phyloP scores from a whole-genome alignment of 192 early-diverging fungal species.

The Coemansia sp. region DNA sequence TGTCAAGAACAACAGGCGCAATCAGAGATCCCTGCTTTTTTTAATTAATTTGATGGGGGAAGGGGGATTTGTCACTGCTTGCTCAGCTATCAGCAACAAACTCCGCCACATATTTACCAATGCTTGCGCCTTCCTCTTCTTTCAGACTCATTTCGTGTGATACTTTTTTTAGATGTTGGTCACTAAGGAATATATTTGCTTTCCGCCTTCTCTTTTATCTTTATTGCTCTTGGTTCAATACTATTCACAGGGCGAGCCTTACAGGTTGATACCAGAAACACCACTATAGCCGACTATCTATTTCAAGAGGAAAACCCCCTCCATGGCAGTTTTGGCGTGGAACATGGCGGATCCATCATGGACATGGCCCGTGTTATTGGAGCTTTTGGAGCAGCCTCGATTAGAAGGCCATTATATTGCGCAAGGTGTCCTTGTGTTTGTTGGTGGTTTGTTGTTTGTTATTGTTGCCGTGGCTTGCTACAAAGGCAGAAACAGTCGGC shows the following conservation, averaged over 20 bases:
- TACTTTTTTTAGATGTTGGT: too few species aligned
- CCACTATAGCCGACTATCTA: too few species aligned
- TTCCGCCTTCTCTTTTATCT: too few species aligned
- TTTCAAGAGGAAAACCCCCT: neutral
- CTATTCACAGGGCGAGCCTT: too few species aligned
- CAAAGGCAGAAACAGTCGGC: neutral
- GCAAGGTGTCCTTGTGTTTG: neutral
- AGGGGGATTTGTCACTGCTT: too few species aligned
- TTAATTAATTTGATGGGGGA: neutral
- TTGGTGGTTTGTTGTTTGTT: neutral
- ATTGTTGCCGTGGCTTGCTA: neutral
- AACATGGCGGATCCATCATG: too few species aligned
- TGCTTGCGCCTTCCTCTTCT: neutral
- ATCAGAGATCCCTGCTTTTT: neutral
- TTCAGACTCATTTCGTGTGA: too few species aligned
- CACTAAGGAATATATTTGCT: too few species aligned
- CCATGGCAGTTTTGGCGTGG: neutral
- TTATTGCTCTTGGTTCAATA: too few species aligned
- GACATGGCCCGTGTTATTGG: neutral
- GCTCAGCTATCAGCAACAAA: too few species aligned
- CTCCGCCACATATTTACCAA: neutral
- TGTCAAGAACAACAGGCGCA: too few species aligned
- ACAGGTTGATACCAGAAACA: too few species aligned
- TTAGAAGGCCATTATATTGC: neutral
- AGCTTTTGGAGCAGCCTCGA: neutral